phyloP scores from a whole-genome alignment of 148 eudicot species.

The Silene latifolia region DNA sequence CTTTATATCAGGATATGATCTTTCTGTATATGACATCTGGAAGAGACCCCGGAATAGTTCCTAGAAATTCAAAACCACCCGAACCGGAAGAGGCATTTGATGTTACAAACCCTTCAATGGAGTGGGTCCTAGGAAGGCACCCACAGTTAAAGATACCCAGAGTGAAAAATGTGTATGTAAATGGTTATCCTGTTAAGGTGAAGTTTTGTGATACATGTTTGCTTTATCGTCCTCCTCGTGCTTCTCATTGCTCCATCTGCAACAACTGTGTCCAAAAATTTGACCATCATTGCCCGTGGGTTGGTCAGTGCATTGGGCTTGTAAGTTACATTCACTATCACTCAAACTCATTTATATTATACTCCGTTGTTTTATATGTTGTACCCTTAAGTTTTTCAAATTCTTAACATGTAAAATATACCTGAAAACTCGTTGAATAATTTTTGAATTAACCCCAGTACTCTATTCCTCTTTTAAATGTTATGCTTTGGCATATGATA shows the following conservation, averaged over 20 bases:
- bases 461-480: too few species aligned
- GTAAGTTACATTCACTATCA: slow-evolving; percentile 41
- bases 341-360: background rate
- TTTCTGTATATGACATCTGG: slow-evolving; percentile 83
- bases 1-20: slow-evolving; percentile 57
- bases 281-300: slow-evolving; percentile 99
- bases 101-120: slow-evolving; percentile 71
- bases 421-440: too few species aligned
- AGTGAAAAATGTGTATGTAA: slow-evolving; percentile 60
- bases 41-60: slow-evolving; percentile 93
- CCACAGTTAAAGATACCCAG: slow-evolving; percentile 67
- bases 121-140: slow-evolving; percentile 77
- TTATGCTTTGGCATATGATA: too few species aligned
- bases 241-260: slow-evolving; percentile 98
- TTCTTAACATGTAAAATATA: too few species aligned
- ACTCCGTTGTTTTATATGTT: too few species aligned
- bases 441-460: too few species aligned
- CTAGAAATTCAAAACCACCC: slow-evolving; percentile 68
- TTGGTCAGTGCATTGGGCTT: slow-evolving; percentile 93
- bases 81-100: slow-evolving; percentile 59
- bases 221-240: slow-evolving; percentile 93
- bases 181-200: slow-evolving; percentile 74
- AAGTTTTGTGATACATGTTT: slow-evolving; percentile 93
- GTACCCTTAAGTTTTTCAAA: too few species aligned
- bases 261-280: slow-evolving; percentile 92